Evolutionary conservation across 345 rosid species (phyloP), one percentile per base, ranked within the genome.

Genomic region (Populus pruinosa): DNA sequence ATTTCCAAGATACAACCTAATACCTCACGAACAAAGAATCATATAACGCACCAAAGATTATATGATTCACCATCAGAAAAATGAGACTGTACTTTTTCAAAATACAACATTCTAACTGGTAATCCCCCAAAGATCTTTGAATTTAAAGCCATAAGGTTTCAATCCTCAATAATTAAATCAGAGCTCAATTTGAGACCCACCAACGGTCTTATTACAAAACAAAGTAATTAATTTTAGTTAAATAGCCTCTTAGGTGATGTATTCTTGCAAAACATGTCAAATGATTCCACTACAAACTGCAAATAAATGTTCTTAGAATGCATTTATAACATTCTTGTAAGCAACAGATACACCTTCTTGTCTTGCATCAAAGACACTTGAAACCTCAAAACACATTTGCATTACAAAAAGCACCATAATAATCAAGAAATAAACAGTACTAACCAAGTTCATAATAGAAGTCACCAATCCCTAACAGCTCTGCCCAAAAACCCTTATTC

Each of bases 381-480:
- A 16, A 1, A 49, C 21, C 25, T 23, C n/a, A 47, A 33, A 29
- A 13, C 29, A 71, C 36, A 29, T 23, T 16, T 33, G 3, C 65
- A n/a, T 47, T 2, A 18, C 2, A 36, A 3, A 67, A 8, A 78
- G 43, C 65, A 53, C 27, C 35, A 39, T 4, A 10, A 44, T 44
- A 72, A 35, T 18, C 56, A 0, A 72, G 23, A 74, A 38, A 33
- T 6, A 8, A 23, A 73, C 18, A 49, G 59, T 47, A 84, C 90
- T 31, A 39, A 90, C 98, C 98, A 76, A 94, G 90, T 82, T 94
- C 98, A 79, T 94, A 94, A 77, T 93, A 93, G 90, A 95, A 93
- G 88, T 95, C 98, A 80, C 99, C 97, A 53, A 95, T 94, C 56
- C 98, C 98, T n/a, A 93, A 85, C 47, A 91, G 91, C 90, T 95